Conservation (phyloP, 2,329 filamentous ascomycete genomes). For the Akanthomyces muscarius region DNA sequence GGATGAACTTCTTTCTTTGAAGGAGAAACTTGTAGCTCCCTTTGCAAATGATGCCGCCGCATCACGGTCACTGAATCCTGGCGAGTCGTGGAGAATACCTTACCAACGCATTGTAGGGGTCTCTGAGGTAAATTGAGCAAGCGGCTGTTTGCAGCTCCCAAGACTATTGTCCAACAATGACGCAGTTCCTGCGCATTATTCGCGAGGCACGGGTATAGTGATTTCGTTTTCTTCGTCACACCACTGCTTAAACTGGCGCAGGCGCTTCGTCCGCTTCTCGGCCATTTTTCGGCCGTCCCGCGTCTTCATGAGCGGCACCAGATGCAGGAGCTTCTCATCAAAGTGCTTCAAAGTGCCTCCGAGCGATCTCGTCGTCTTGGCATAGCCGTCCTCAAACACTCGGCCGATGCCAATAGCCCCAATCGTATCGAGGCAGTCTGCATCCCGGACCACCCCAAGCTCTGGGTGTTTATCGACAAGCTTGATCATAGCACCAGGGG, state of each 20-base stretch:
- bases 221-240: slow-evolving; percentile 34
- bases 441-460: slow-evolving; percentile 79
- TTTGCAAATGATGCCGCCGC: neutral
- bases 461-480: slow-evolving; percentile 43
- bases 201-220: too few species aligned
- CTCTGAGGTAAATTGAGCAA: too few species aligned
- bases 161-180: too few species aligned
- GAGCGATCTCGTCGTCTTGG: slow-evolving; percentile 57
- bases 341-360: slow-evolving; percentile 69
- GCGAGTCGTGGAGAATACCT: too few species aligned
- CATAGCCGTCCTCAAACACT: slow-evolving; percentile 55
- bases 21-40: neutral
- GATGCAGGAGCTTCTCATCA: slow-evolving; percentile 64
- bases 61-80: neutral
- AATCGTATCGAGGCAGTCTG: slow-evolving; percentile 83
- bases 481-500: too few species aligned
- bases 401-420: slow-evolving; percentile 81
- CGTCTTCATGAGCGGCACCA: slow-evolving; percentile 65
- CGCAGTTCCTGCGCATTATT: too few species aligned
- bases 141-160: too few species aligned
- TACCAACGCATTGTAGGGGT: neutral
- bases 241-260: slow-evolving; percentile 43
- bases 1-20: too few species aligned
- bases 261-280: slow-evolving; percentile 47
- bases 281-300: slow-evolving; percentile 50